Evolutionary conservation across 1,284 basidiomycete species (phyloP), one percentile per base, ranked within the genome.

Genomic region (Pyrrhoderma lamaoense): DNA sequence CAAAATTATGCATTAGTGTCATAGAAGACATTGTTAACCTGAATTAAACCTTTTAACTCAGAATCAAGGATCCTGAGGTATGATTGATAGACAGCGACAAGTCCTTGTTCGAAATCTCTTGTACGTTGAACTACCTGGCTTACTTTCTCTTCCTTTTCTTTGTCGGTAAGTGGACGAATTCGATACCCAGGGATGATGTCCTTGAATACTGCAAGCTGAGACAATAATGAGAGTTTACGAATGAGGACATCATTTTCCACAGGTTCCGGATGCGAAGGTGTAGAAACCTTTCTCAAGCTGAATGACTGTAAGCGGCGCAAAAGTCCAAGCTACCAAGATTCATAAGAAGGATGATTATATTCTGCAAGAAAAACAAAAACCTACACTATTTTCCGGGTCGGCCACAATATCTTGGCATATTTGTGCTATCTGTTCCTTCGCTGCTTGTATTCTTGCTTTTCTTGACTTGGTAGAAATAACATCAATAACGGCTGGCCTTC

Each of bases 31-130:
- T 45, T 51, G 39, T 27, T 34, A 8, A 8, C n/a, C 5, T 40
- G 14, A 43, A 16, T 42, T 22, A 21, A 49, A 93, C 89, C 78
- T 80, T 94, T 91, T 59, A 95, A 68, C 68, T 96, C 93, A 25
- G 70, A 67, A 68, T 98, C 95, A 48, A 98, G 79, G 42, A 79
- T 70, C 56, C 87, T 87, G 56, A 99, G 76, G 68, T 91, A 99
- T 11, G 76, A 73, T 66, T 96, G 93, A 68, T 99, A 99, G 37
- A 87, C 82, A 47, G 74, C 70, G 18, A 99, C 88, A 46, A 99
- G 75, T n/a, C 93, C 88, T 66, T 98, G 93, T 66, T 99, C 96
- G 77, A 88, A 99, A 64, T 99, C 96, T 59, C 96, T 80, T 57
- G 91, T 85, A 25, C 85, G 77, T 16, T 87, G 79, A 2, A 99